A percentile compares a stretch with the other conserved stretches of the same genome.
Conservation (phyloP, 2,329 filamentous ascomycete genomes). For the Neoscytalidium dimidiatum region DNA sequence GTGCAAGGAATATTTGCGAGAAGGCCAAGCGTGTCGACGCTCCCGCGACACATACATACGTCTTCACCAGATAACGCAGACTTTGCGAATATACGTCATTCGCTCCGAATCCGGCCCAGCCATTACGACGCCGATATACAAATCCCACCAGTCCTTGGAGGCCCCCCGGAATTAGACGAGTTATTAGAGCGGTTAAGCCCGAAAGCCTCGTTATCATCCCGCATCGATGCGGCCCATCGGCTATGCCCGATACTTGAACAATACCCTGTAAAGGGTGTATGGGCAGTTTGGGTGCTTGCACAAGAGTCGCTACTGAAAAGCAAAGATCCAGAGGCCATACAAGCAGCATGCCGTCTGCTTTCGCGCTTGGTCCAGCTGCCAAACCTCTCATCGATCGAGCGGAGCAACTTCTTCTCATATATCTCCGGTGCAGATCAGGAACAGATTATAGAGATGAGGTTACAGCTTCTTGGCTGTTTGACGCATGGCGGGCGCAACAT, state of each 20-base stretch:
- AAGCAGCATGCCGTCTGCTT: slow-evolving; percentile 38
- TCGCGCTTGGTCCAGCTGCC: slow-evolving; percentile 35
- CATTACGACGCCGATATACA: slow-evolving; percentile 9
- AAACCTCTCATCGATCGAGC: slow-evolving; percentile 37
- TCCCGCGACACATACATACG: slow-evolving; percentile 7
- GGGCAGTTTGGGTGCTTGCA: slow-evolving; percentile 39
- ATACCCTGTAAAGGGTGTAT: slow-evolving; percentile 39
- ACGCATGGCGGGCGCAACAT: slow-evolving; percentile 41
- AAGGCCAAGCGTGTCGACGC: slow-evolving; percentile 5
- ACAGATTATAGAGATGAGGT: slow-evolving; percentile 33
- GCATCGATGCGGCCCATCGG: slow-evolving; percentile 34
- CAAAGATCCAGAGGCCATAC: slow-evolving; percentile 34
- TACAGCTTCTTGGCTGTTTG: slow-evolving; percentile 37
- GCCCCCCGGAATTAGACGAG: slow-evolving; percentile 37
- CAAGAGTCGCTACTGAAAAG: slow-evolving; percentile 39
- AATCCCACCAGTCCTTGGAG: slow-evolving; percentile 29
- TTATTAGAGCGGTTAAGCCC: slow-evolving; percentile 33
- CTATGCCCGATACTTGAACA: slow-evolving; percentile 37
- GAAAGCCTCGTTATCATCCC: slow-evolving; percentile 29
- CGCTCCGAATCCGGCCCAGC: slow-evolving; percentile 4
- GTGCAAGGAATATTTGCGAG: slow-evolving; percentile 18
- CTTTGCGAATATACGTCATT: slow-evolving; percentile 5
- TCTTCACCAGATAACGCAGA: slow-evolving; percentile 8
- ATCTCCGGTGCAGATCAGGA: slow-evolving; percentile 32
- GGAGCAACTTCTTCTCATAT: slow-evolving; percentile 41